Percentiles rank a stretch among this genome's conserved stretches.
These are phyloP conservation scores for Aspergillus pseudoterreus DNA, from an alignment of 2,329 filamentous ascomycete genomes.

Conservation along the genomic window DNA sequence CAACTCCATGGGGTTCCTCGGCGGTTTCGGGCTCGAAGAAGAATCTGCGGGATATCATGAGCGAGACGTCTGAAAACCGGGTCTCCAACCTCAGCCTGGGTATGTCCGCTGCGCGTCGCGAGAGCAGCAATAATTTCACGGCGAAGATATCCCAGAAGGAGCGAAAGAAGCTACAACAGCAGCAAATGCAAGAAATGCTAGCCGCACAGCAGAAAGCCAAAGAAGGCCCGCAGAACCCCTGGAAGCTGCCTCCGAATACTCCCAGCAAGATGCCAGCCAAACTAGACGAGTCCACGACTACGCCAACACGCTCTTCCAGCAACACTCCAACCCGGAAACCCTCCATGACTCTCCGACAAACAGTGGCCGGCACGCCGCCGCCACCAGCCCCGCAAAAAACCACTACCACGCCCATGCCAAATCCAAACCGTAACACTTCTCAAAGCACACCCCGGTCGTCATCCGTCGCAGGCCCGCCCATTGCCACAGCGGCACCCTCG, in stretches of 20 bases:
- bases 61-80: constrained; percentile 51
- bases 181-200: constrained; percentile 50
- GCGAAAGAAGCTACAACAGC: constrained; percentile 76
- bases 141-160: constrained; percentile 85
- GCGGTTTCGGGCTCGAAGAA: constrained; percentile 60
- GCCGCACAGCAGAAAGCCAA: constrained; percentile 32
- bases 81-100: constrained; percentile 53
- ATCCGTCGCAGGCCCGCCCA: constrained; percentile 16
- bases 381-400: constrained; percentile 19
- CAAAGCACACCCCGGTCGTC: constrained; percentile 12
- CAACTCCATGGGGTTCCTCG: constrained; percentile 51
- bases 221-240: constrained; percentile 50
- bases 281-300: neutral
- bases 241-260: constrained; percentile 52
- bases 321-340: constrained; percentile 31
- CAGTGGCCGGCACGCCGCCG: constrained; percentile 48
- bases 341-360: constrained; percentile 60
- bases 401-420: constrained; percentile 41
- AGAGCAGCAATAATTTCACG: constrained; percentile 37
- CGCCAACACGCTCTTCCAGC: neutral
- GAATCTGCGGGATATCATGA: constrained; percentile 75
- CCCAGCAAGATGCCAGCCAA: constrained; percentile 13
- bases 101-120: constrained; percentile 46
- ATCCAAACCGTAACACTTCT: constrained; percentile 39
- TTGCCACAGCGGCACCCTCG: constrained; percentile 41